Percentiles rank a stretch among this genome's conserved stretches.
Evolutionary conservation across 768 basidiomycete genomes (phyloP).

Genomic region (Mycena metata): DNA sequence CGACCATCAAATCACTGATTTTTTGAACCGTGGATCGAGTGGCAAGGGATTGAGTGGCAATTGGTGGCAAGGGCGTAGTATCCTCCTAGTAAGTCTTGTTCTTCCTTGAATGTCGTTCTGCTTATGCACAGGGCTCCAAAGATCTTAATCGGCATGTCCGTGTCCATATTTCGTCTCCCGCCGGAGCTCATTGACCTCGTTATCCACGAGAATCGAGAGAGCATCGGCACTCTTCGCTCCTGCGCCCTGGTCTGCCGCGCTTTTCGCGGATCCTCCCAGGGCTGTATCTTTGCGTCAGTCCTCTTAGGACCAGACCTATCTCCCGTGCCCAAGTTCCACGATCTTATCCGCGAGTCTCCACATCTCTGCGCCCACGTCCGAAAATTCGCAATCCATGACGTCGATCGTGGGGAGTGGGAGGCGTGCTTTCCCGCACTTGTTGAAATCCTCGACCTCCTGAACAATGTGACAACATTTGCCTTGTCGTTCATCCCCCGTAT

Average conservation of each 20-base stretch:
- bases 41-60: no score
- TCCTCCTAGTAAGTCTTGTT: no score
- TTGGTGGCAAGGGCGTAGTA: no score
- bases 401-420: neutral
- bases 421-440: neutral
- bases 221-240: neutral
- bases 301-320: neutral
- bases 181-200: conserved; percentile 19
- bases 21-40: no score
- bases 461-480: neutral
- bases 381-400: neutral
- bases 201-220: neutral
- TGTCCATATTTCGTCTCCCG: neutral
- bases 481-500: neutral
- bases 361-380: neutral
- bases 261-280: neutral
- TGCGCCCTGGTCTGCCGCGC: conserved; percentile 7
- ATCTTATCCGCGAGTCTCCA: neutral
- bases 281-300: neutral
- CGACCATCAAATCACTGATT: no score
- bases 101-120: no score
- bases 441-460: neutral
- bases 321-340: neutral
- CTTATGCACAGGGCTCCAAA: no score
- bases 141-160: no score